phyloP scores from a whole-genome alignment of 305 asterid genomes.

The Coffea humblotiana region DNA sequence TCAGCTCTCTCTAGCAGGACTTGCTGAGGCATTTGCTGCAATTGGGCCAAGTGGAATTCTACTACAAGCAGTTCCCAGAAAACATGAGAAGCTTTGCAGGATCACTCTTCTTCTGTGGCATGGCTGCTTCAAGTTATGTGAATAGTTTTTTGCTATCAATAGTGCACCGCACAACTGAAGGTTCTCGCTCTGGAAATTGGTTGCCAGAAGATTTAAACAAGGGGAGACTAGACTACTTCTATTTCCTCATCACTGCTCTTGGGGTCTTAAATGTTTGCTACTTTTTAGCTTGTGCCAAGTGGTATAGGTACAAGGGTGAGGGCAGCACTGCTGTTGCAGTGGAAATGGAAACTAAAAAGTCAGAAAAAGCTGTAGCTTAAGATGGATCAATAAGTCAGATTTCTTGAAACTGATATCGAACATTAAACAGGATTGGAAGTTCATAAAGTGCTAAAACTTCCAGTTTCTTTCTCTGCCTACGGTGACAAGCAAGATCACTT shows the following conservation, averaged over 20 bases:
- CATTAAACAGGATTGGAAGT: neutral
- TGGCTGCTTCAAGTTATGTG: slow-evolving; percentile 55
- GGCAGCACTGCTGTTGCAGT: slow-evolving; percentile 23
- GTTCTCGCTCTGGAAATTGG: slow-evolving; percentile 46
- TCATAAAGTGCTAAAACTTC: neutral
- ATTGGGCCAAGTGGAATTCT: slow-evolving; percentile 68
- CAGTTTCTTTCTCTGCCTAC: neutral
- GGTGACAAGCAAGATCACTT: neutral
- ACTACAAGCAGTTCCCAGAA: slow-evolving; percentile 81
- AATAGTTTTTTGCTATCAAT: slow-evolving; percentile 53
- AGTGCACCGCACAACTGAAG: slow-evolving; percentile 42
- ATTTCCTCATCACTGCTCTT: slow-evolving; percentile 47
- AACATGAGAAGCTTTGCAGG: slow-evolving; percentile 83
- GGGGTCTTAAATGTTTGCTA: slow-evolving; percentile 45
- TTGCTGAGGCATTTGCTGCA: slow-evolving; percentile 62
- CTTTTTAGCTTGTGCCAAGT: slow-evolving; percentile 47
- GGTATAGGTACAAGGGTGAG: slow-evolving; percentile 61
- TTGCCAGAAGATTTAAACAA: slow-evolving; percentile 64
- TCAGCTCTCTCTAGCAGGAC: slow-evolving; percentile 51
- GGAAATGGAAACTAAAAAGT: slow-evolving; percentile 44
- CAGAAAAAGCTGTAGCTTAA: slow-evolving; percentile 33
- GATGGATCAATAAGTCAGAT: neutral
- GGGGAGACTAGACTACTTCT: slow-evolving; percentile 52
- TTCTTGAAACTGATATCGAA: neutral
- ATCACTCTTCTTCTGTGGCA: slow-evolving; percentile 48